These are phyloP conservation scores for Luvunga scandens DNA, from an alignment of 345 rosid species.

Conservation along the genomic window DNA sequence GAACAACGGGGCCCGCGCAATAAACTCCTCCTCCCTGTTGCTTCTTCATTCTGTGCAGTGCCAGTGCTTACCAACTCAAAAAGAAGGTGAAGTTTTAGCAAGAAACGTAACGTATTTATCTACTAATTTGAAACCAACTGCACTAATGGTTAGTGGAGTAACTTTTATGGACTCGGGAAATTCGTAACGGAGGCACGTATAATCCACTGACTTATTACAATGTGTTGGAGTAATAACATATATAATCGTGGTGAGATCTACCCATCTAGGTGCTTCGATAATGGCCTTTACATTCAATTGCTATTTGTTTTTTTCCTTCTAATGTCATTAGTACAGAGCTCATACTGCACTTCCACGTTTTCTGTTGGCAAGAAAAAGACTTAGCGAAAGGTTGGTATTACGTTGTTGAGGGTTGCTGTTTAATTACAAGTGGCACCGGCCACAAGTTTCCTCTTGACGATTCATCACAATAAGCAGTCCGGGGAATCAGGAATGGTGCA, in stretches of 20 bases:
- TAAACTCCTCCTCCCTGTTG: not conserved
- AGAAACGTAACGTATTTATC: not conserved
- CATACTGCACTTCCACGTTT: slow-evolving; percentile 14
- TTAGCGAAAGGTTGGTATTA: not conserved
- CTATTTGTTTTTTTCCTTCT: not conserved
- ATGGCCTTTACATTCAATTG: not conserved
- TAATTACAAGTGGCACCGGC: not conserved
- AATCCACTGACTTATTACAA: slow-evolving; percentile 14
- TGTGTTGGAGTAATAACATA: not conserved
- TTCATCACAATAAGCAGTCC: not conserved
- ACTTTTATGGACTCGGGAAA: not conserved
- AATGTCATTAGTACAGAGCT: not conserved
- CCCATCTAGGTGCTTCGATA: slow-evolving; percentile 4
- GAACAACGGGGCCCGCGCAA: not conserved
- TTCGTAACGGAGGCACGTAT: slow-evolving; percentile 19
- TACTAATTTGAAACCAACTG: not conserved
- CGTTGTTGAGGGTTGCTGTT: not conserved
- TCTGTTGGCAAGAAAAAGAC: not conserved
- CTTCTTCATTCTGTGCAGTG: not conserved
- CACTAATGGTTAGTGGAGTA: slow-evolving; percentile 12
- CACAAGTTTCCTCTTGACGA: not conserved
- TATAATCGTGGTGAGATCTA: not conserved
- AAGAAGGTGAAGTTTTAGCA: not conserved
- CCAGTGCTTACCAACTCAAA: slow-evolving; percentile 3
- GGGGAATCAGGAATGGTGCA: not conserved